These are phyloP conservation scores for Lactarius sp. DNA, from an alignment of 768 basidiomycete genomes.

Conservation along the genomic window DNA sequence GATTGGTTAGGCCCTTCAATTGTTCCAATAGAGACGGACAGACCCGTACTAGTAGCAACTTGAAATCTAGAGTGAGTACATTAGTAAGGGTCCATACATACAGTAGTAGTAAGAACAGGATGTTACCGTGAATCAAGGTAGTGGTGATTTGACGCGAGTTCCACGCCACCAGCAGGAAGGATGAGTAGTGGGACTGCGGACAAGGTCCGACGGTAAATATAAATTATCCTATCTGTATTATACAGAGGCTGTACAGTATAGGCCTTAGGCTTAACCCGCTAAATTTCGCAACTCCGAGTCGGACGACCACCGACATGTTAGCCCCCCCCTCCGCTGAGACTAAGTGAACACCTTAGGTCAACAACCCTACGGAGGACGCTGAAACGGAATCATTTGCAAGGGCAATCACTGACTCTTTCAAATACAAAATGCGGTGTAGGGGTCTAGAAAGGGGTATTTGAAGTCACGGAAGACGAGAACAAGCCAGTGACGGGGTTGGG, in stretches of 20 bases:
- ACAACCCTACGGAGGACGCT: not conserved
- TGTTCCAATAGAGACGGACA: not conserved
- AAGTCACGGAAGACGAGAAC: too few species aligned
- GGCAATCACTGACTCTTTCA: too few species aligned
- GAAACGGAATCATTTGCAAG: too few species aligned
- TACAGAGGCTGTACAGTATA: too few species aligned
- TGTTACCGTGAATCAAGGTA: slow-evolving; percentile 57
- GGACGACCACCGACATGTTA: slow-evolving; percentile 56
- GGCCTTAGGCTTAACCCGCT: slow-evolving; percentile 77
- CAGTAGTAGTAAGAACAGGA: slow-evolving; percentile 16
- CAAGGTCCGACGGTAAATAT: slow-evolving; percentile 64
- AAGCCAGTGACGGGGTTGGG: too few species aligned
- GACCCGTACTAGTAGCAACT: slow-evolving; percentile 7
- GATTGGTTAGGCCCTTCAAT: not conserved
- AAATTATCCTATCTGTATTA: slow-evolving; percentile 56
- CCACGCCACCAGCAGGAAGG: slow-evolving; percentile 63
- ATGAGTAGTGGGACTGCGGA: slow-evolving; percentile 63
- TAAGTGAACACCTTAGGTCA: not conserved
- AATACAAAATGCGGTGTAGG: too few species aligned
- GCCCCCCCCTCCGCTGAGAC: slow-evolving; percentile 50
- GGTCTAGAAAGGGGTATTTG: too few species aligned
- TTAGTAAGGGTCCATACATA: not conserved
- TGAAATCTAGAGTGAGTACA: too few species aligned
- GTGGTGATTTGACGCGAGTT: slow-evolving; percentile 47
- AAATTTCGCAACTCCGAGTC: slow-evolving; percentile 72